A percentile compares a stretch with the other conserved stretches of the same genome.
phyloP scores from a whole-genome alignment of 768 basidiomycete species.

The Ramaria rubella region DNA sequence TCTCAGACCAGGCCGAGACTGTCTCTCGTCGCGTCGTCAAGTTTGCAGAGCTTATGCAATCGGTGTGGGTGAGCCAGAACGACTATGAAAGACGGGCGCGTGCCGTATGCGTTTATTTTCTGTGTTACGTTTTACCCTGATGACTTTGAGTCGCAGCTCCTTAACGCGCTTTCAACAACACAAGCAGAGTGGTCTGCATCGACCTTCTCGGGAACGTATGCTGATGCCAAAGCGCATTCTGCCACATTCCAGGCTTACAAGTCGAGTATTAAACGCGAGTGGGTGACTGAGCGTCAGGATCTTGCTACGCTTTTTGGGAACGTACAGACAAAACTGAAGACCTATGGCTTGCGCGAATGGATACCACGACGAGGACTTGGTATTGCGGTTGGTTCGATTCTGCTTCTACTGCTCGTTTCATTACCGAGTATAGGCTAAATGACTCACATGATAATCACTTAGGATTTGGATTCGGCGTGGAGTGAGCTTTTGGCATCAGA shows the following conservation, averaged over 20 bases:
- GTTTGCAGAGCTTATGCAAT: constrained; percentile 93
- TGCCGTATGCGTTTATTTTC: constrained; percentile 38
- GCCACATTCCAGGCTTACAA: constrained; percentile 74
- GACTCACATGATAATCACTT: not conserved
- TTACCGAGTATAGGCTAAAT: constrained; percentile 6
- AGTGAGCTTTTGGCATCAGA: constrained; percentile 64
- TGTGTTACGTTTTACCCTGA: not conserved
- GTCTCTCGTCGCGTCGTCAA: constrained; percentile 91
- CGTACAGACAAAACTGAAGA: constrained; percentile 88
- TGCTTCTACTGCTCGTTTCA: not conserved
- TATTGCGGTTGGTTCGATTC: constrained; percentile 38
- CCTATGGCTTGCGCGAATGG: constrained; percentile 83
- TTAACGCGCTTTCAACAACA: constrained; percentile 58
- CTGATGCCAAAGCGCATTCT: constrained; percentile 73
- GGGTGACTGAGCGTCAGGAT: constrained; percentile 89
- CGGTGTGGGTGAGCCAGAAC: constrained; percentile 79
- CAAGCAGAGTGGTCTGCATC: constrained; percentile 65
- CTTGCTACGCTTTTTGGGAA: constrained; percentile 84
- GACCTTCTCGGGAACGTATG: constrained; percentile 65
- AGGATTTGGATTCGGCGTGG: constrained; percentile 80
- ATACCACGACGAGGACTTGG: constrained; percentile 67
- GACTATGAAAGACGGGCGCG: constrained; percentile 88
- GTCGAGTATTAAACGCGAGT: constrained; percentile 73
- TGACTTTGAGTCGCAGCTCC: constrained; percentile 37
- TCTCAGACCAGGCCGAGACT: constrained; percentile 86